phyloP scores from a whole-genome alignment of 2,329 filamentous ascomycete species.

The Clarireedia monteithiana region DNA sequence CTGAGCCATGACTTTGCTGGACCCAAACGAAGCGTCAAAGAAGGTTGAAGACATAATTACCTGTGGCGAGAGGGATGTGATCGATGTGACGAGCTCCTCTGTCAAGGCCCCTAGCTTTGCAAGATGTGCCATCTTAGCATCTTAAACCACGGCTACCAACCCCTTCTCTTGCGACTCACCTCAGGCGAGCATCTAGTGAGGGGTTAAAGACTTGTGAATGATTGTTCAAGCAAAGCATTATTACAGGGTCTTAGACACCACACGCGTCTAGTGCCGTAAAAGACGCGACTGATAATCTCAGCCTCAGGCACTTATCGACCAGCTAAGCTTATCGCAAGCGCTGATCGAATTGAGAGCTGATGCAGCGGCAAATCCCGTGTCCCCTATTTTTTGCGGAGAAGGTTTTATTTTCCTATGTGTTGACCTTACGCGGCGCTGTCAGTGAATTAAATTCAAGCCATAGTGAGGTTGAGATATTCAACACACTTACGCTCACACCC shows the following conservation, averaged over 20 bases:
- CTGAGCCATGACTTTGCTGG: not conserved
- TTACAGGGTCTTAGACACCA: too few relatives aligned
- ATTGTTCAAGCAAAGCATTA: too few relatives aligned
- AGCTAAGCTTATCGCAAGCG: too few relatives aligned
- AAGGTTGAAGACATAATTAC: conserved; percentile 32
- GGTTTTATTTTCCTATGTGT: conserved; percentile 1
- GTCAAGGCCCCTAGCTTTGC: conserved; percentile 56
- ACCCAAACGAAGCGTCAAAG: not conserved
- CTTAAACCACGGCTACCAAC: too few relatives aligned
- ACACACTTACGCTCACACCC: conserved; percentile 10
- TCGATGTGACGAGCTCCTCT: conserved; percentile 60
- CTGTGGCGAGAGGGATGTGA: conserved; percentile 48
- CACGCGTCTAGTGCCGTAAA: too few relatives aligned
- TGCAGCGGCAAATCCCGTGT: not conserved
- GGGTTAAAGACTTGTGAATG: too few relatives aligned
- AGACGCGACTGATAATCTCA: too few relatives aligned
- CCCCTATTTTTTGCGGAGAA: conserved; percentile 1
- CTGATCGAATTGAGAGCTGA: too few relatives aligned
- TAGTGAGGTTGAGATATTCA: conserved; percentile 2
- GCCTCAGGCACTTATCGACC: too few relatives aligned
- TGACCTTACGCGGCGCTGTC: conserved; percentile 9
- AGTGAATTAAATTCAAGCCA: not conserved
- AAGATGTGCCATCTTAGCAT: conserved; percentile 57
- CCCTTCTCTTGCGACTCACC: not conserved
- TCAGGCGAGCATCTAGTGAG: too few relatives aligned